These are phyloP conservation scores for maize (Zea mays) DNA, from an alignment of 176 grass and related monocot genomes.

Conservation along the genomic window Zm-B73-REFERENCE-NAM-5.0 NC_050098.1:216027501-216028000, in stretches of 20 bases:
- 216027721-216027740: slow-evolving; percentile 70
- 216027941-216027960: background rate
- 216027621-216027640: slow-evolving; percentile 91
- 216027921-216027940: slow-evolving; percentile 10
- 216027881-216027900: slow-evolving; percentile 6
- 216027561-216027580: slow-evolving; percentile 34
- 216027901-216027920: slow-evolving; percentile 26
- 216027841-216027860: slow-evolving; percentile 11
- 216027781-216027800: slow-evolving; percentile 26
- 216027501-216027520: background rate
- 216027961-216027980: slow-evolving; percentile 22
- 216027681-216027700: slow-evolving; percentile 93
- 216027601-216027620: slow-evolving; percentile 90
- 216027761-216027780: slow-evolving; percentile 12
- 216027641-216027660: slow-evolving; percentile 96
- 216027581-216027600: slow-evolving; percentile 99
- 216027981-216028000: slow-evolving; percentile 12
- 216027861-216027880: slow-evolving; percentile 22
- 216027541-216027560: background rate
- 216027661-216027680: slow-evolving; percentile 81
- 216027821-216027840: slow-evolving; percentile 31
- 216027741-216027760: slow-evolving; percentile 18
- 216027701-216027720: slow-evolving; percentile 96
- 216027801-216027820: slow-evolving; percentile 7
- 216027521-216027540: background rate